phyloP scores from a whole-genome alignment of 345 rosid species.

The Garcia nutans region DNA sequence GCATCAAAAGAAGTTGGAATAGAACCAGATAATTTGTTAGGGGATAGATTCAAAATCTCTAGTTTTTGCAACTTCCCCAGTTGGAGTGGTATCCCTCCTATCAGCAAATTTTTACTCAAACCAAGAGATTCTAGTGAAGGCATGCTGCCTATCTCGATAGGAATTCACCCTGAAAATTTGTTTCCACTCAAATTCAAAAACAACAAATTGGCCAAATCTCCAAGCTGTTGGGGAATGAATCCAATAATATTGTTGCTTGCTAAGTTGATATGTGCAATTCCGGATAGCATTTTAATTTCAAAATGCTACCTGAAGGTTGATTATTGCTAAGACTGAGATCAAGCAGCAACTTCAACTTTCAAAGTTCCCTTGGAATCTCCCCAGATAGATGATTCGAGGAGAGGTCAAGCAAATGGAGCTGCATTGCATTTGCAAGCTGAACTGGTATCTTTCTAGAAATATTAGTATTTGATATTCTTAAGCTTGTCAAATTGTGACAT shows the following conservation, averaged over 20 bases:
- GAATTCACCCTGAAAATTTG: background rate
- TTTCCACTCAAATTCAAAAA: conserved; percentile 10
- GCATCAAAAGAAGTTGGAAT: conserved; percentile 10
- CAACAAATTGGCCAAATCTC: background rate
- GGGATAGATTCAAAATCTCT: conserved; percentile 6
- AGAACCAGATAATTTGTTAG: conserved; percentile 1
- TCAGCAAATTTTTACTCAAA: background rate
- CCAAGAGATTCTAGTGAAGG: background rate
- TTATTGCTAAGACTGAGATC: background rate
- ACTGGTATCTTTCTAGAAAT: background rate
- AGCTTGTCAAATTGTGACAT: background rate
- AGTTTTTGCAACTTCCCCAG: background rate
- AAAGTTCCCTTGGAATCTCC: conserved; percentile 4
- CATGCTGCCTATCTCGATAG: conserved; percentile 1
- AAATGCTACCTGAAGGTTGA: background rate
- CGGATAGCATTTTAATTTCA: background rate
- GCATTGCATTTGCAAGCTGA: background rate
- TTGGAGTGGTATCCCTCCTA: conserved; percentile 2
- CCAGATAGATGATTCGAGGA: conserved; percentile 9
- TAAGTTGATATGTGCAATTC: background rate
- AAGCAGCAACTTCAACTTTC: background rate
- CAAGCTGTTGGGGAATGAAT: conserved; percentile 5
- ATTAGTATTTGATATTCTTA: background rate
- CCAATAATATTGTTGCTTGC: conserved; percentile 7
- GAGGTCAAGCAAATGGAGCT: background rate